Evolutionary conservation across 2,329 filamentous ascomycete species (phyloP).

Genomic region (Hortaea werneckii): DNA sequence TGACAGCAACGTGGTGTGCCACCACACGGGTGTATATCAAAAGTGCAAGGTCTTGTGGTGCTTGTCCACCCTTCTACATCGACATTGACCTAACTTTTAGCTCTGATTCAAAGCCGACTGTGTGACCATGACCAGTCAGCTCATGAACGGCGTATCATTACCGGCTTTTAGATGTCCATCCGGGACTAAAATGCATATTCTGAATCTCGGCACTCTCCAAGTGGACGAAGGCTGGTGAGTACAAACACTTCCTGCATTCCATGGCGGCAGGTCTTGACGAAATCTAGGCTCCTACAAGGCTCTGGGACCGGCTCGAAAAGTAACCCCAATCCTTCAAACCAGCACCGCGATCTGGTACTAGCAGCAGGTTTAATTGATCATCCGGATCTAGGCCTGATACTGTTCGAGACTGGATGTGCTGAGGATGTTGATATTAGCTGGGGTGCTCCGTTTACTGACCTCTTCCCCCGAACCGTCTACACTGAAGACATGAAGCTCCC

Average conservation of each 20-base stretch:
- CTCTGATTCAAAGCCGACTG: too few relatives aligned
- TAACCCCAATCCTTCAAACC: background rate
- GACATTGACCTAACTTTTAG: background rate
- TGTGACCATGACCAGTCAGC: too few relatives aligned
- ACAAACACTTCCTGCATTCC: too few relatives aligned
- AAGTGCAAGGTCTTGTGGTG: background rate
- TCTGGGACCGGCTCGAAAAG: too few relatives aligned
- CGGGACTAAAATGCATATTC: background rate
- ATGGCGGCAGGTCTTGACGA: too few relatives aligned
- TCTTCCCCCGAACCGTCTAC: slow-evolving; percentile 23
- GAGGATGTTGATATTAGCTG: background rate
- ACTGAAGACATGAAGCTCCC: background rate
- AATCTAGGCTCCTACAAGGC: too few relatives aligned
- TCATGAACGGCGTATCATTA: background rate
- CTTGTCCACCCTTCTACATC: background rate
- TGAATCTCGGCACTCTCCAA: background rate
- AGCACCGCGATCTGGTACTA: background rate
- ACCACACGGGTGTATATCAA: background rate
- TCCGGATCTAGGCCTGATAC: background rate
- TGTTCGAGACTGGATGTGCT: background rate
- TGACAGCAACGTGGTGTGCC: too few relatives aligned
- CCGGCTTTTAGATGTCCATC: background rate
- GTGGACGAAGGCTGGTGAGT: background rate
- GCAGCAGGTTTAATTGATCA: background rate
- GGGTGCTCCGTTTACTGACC: slow-evolving; percentile 20